Conservation (phyloP, 202 grass and related monocot species). For the Digitaria exilis region DNA sequence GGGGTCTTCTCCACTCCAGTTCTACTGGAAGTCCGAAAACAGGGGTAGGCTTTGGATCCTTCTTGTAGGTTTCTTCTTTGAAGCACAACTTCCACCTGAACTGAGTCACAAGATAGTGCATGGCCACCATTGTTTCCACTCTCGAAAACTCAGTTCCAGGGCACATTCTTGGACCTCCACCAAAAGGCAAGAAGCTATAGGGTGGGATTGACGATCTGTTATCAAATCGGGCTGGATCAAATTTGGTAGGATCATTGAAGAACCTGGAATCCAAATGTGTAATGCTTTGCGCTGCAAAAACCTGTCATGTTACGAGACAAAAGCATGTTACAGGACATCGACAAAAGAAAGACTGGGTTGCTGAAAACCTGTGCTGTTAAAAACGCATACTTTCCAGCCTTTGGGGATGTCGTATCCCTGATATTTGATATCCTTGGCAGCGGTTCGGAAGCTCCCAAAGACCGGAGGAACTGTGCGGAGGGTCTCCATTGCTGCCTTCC, state of each 20-base stretch:
- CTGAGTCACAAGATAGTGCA: constrained; percentile 41
- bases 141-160: constrained; percentile 42
- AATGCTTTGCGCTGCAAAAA: constrained; percentile 38
- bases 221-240: constrained; percentile 40
- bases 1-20: not conserved
- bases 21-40: constrained; percentile 33
- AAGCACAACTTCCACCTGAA: constrained; percentile 43
- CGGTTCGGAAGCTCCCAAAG: constrained; percentile 44
- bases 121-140: constrained; percentile 39
- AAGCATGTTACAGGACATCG: not conserved
- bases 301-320: not conserved
- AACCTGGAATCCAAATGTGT: constrained; percentile 44
- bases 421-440: constrained; percentile 40
- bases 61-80: constrained; percentile 10
- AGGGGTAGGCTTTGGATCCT: constrained; percentile 39
- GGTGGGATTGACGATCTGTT: constrained; percentile 20
- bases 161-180: constrained; percentile 49
- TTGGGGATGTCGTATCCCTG: constrained; percentile 41
- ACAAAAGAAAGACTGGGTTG: not conserved
- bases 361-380: not conserved
- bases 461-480: constrained; percentile 36
- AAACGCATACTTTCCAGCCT: constrained; percentile 47
- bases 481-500: constrained; percentile 44
- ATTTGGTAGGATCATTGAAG: constrained; percentile 42
- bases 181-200: constrained; percentile 47